Evolutionary conservation across 2,329 filamentous ascomycete species (phyloP), one percentile per base, ranked within the genome.

Genomic region (Claviceps pazoutovae): DNA sequence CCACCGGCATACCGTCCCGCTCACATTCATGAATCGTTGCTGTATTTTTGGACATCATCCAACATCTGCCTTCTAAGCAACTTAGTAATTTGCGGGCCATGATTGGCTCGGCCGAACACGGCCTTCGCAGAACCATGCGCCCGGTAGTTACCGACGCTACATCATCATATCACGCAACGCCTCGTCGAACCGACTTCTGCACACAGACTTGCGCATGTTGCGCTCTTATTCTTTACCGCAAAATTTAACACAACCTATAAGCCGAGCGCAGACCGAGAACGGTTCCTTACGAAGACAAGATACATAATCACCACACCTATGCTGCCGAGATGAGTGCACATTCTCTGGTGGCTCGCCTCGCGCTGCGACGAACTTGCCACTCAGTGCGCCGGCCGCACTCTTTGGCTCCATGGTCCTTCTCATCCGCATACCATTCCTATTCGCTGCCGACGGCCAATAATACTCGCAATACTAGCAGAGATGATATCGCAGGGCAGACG

Each of bases 391-490:
- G 70, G 49, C 71, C 44, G 16, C 6, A 30, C 16, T 23, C 71
- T 60, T 71, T 70, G 53, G 62, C 65, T 1, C 59, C 65, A n/a
- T 55, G 59, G 57, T 54, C 59, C 37, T 57, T 58, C 49, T 60
- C 61, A 46, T 52, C 61, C 38, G 65, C 71, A 51, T 79, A 77
- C 63, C 75, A 79, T 56, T 69, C 75, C 49, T 78, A 79, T 56
- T 66, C 73, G 16, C 67, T 79, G 37, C 72, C 73, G 3, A 70
- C 67, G 46, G 63, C 68, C 5, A 63, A 67, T 13, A 63, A 67
- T 16, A 60, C 72, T 69, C 44, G 62, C 66, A 17, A 66, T 71
- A 16, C 66, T n/a, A 42, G 70, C 52, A 71, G 67, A 59, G 69
- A 71, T 53, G 66, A 68, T 47, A 65, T 71, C 21, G 66, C 70